Evolutionary conservation across 108 stramenopile genomes (phyloP), one percentile per base, ranked within the genome.

Genomic region (Nannochloropsis salina): DNA sequence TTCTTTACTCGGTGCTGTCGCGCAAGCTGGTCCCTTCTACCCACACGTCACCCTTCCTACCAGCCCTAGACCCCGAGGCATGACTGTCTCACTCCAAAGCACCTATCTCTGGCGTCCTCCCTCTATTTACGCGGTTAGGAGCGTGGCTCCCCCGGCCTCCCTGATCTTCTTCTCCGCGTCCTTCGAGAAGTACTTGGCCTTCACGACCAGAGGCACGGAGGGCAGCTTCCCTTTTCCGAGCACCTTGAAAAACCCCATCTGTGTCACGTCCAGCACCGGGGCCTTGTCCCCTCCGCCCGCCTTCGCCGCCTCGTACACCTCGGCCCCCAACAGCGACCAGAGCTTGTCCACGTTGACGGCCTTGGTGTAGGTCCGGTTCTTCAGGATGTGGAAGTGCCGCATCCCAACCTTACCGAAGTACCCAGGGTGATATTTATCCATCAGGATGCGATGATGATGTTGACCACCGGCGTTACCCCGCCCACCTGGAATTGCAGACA

Each of bases 391-490:
- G 91, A 96, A 99, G 61, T 96, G 97, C 84, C 98, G 94, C 98
- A 99, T 98, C 93, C 98, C 98, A 83, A 99, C 97, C 95, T 98
- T 99, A 90, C 99, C 98, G 92, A 99, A 99, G 93, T 99, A 98
- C 93, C 98, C 98, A 87, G 98, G 98, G 92, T 99, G 98, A 91
- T 93, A 99, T 92, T 99, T 98, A 92, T 99, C 99, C 88, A 99
- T 94, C 47, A 98, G 93, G 89, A 94, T 98, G 43, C 99, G 95
- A 95, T 98, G 97, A 92, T 99, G 99, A 88, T 99, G 99, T 91
- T 98, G 97, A 86, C 99, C 99, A 92, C 99, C 99, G 51, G 99
- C 99, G 92, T 99, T 99, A 96, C 99, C 99, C 81, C 99, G 97
- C 90, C 99, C 99, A 92, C 97, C 96, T 74, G 61, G 31, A 31